These are phyloP conservation scores for Yarrowia porcina DNA, from an alignment of 805 yeast species.

Conservation along the genomic window DNA sequence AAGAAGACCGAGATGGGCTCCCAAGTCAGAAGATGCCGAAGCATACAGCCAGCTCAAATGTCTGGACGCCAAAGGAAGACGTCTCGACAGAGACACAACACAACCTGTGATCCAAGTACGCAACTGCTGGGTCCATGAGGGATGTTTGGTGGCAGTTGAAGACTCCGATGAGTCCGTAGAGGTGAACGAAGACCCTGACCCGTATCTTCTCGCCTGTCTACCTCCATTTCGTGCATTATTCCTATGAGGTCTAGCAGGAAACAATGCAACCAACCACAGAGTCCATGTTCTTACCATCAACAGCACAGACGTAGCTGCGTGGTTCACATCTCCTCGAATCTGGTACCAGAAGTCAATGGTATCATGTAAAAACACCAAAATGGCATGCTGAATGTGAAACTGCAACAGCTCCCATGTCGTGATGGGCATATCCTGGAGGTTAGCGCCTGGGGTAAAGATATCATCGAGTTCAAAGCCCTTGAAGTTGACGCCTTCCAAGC, in stretches of 20 bases:
- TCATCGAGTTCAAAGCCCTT: constrained; percentile 31
- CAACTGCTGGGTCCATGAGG: background rate
- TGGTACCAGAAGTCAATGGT: constrained; percentile 4
- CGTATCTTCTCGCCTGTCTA: background rate
- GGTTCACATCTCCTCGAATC: background rate
- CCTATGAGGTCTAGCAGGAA: background rate
- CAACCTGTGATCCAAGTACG: background rate
- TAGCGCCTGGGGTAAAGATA: constrained; percentile 31
- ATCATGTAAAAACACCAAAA: constrained; percentile 19
- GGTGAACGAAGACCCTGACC: background rate
- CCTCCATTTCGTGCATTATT: background rate
- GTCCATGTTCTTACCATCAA: constrained; percentile 6
- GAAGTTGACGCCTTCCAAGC: constrained; percentile 24
- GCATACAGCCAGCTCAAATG: constrained; percentile 17
- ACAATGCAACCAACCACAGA: background rate
- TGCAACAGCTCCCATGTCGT: constrained; percentile 29
- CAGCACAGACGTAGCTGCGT: constrained; percentile 15
- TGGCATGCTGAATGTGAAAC: constrained; percentile 29
- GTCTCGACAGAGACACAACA: background rate
- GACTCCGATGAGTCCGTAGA: constrained; percentile 4
- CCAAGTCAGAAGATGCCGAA: background rate
- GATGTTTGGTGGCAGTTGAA: background rate
- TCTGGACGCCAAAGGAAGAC: background rate
- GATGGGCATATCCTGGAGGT: constrained; percentile 20
- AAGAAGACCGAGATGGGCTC: constrained; percentile 3